A percentile compares a stretch with the other conserved stretches of the same genome.
Evolutionary conservation across 2,329 filamentous ascomycete genomes (phyloP).

Genomic region (Didymellaceae sp.): DNA sequence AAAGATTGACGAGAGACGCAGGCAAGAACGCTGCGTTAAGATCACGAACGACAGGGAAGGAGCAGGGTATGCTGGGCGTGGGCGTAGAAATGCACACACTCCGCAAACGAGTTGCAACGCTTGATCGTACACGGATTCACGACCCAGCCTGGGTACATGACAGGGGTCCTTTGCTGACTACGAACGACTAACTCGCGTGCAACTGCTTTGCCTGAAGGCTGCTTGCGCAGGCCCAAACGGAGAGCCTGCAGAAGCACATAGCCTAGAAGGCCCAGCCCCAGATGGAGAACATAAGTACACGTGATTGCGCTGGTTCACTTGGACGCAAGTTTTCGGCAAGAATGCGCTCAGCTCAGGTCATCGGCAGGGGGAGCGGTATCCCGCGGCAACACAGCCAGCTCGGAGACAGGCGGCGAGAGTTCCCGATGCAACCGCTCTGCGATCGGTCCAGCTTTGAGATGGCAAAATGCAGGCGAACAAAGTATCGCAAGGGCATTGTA

Average conservation of each 20-base stretch:
- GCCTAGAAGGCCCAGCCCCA: neutral
- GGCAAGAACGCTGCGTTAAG: conserved; percentile 1
- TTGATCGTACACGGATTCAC: conserved; percentile 13
- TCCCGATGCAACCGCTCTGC: neutral
- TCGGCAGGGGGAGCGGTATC: conserved; percentile 11
- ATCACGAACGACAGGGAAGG: conserved; percentile 3
- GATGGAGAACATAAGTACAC: neutral
- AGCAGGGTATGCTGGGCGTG: conserved; percentile 8
- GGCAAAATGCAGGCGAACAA: conserved; percentile 1
- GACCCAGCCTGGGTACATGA: conserved; percentile 12
- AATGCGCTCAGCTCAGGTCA: conserved; percentile 7
- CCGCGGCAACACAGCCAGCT: conserved; percentile 9
- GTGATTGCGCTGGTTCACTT: neutral
- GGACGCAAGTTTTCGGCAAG: conserved; percentile 3
- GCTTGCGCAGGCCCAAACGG: conserved; percentile 7
- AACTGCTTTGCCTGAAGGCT: conserved; percentile 4
- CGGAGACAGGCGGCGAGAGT: conserved; percentile 14
- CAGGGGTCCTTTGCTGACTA: conserved; percentile 18
- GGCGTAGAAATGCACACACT: conserved; percentile 11
- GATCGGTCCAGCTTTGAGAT: neutral
- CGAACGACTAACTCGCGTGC: conserved; percentile 7
- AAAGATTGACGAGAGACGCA: conserved; percentile 6
- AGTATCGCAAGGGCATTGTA: neutral
- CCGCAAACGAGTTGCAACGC: conserved; percentile 13
- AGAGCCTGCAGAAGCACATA: conserved; percentile 2